These are phyloP conservation scores for Trichosporon faecale DNA, from an alignment of 1,284 basidiomycete species.

Conservation along the genomic window DNA sequence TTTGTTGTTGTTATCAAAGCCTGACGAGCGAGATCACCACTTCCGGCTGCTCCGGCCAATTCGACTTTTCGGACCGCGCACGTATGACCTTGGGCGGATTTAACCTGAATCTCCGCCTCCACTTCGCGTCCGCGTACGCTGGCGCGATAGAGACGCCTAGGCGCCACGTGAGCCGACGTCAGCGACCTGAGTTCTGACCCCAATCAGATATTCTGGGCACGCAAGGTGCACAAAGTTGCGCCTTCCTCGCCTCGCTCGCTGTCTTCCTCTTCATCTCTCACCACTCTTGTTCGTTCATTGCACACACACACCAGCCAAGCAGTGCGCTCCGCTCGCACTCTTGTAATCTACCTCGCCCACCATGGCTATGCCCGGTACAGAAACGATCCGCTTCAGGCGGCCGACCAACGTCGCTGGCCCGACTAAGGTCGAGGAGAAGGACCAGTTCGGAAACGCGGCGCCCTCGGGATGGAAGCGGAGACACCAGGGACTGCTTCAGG, in stretches of 20 bases:
- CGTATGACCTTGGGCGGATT: not conserved
- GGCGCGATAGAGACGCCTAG: not conserved
- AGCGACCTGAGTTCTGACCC: slow-evolving; percentile 4
- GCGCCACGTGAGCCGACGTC: slow-evolving; percentile 7
- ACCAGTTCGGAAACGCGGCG: slow-evolving; percentile 44
- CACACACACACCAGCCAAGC: not conserved
- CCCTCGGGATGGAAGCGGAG: slow-evolving; percentile 47
- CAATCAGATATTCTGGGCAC: not conserved
- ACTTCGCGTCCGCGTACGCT: too few species aligned
- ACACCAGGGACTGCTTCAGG: slow-evolving; percentile 52
- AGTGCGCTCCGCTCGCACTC: not conserved
- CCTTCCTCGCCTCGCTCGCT: too few species aligned
- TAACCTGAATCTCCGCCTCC: not conserved
- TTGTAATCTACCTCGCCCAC: not conserved
- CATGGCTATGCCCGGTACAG: slow-evolving; percentile 44
- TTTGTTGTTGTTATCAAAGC: not conserved
- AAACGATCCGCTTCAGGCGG: slow-evolving; percentile 48
- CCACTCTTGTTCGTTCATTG: not conserved
- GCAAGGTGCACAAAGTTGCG: not conserved
- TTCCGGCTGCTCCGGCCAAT: slow-evolving; percentile 4
- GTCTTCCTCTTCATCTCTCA: not conserved
- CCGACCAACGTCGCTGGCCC: slow-evolving; percentile 41
- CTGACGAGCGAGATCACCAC: too few species aligned
- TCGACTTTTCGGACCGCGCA: slow-evolving; percentile 7
- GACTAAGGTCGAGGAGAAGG: slow-evolving; percentile 34